Conservation (phyloP, 2,329 filamentous ascomycete genomes). For the Colletotrichum incanum region DNA sequence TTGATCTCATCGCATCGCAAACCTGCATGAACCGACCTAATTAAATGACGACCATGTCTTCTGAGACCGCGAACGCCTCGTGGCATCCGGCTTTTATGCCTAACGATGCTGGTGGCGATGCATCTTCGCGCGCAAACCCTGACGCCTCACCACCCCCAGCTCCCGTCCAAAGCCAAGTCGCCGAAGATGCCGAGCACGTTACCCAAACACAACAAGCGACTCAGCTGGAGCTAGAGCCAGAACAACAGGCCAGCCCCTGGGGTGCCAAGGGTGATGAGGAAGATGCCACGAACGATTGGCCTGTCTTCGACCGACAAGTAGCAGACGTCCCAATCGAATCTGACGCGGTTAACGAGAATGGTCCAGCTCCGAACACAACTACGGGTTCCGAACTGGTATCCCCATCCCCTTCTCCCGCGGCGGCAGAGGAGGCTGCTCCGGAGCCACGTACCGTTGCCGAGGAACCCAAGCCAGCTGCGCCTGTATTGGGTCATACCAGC, state of each 20-base stretch:
- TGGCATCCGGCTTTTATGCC: constrained; percentile 62
- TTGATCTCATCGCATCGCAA: constrained; percentile 33
- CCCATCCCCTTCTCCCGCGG: background rate
- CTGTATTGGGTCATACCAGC: constrained; percentile 63
- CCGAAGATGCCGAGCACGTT: constrained; percentile 13
- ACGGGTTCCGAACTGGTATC: background rate
- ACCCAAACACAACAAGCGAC: constrained; percentile 4
- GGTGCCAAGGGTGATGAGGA: constrained; percentile 29
- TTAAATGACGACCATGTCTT: constrained; percentile 54
- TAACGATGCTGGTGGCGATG: constrained; percentile 46
- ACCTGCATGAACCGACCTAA: constrained; percentile 40
- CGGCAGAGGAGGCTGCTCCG: background rate
- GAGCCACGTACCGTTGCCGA: constrained; percentile 12
- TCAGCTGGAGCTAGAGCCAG: constrained; percentile 5
- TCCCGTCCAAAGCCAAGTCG: constrained; percentile 3
- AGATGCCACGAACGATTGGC: constrained; percentile 46
- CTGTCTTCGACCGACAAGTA: constrained; percentile 42
- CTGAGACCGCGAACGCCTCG: constrained; percentile 54
- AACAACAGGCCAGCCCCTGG: constrained; percentile 3
- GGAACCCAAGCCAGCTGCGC: constrained; percentile 28
- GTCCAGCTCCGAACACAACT: background rate
- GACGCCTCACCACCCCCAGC: constrained; percentile 9
- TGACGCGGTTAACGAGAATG: constrained; percentile 5
- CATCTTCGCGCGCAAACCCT: constrained; percentile 19
- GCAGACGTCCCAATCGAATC: background rate